A percentile compares a stretch with the other conserved stretches of the same genome.
Conservation (phyloP, 805 yeast genomes). For the Hanseniaspora lachancei region DNA sequence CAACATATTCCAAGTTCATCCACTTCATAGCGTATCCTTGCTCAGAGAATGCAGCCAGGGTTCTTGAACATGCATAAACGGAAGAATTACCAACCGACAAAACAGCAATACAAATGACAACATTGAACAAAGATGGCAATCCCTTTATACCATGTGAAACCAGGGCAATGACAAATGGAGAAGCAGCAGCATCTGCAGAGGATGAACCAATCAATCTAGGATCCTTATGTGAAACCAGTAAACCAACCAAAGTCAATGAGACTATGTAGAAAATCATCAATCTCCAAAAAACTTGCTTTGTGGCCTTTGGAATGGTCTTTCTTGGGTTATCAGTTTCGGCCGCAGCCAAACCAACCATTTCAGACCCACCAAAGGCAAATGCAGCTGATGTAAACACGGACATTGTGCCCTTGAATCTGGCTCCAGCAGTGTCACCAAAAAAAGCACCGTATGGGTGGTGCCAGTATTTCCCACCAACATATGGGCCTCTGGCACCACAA, state of each 20-base stretch:
- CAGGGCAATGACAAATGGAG: conserved; percentile 69
- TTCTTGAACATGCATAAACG: conserved; percentile 57
- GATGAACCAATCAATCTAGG: conserved; percentile 35
- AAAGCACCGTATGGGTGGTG: conserved; percentile 42
- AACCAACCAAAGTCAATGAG: conserved; percentile 33
- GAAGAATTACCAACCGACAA: conserved; percentile 62
- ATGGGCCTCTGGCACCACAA: conserved; percentile 36
- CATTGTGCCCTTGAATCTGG: conserved; percentile 39
- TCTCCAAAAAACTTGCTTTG: conserved; percentile 47
- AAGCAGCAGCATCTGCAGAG: conserved; percentile 49
- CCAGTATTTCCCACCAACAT: conserved; percentile 41
- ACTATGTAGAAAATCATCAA: conserved; percentile 36
- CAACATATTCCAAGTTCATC: conserved; percentile 44
- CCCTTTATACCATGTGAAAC: conserved; percentile 50
- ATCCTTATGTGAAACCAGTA: conserved; percentile 36
- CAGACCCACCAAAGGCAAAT: conserved; percentile 44
- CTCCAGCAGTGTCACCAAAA: conserved; percentile 29
- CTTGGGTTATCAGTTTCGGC: conserved; percentile 38
- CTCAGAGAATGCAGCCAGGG: conserved; percentile 50
- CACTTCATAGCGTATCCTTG: conserved; percentile 46
- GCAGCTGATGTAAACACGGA: conserved; percentile 44
- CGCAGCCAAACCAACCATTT: conserved; percentile 39
- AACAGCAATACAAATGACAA: conserved; percentile 52
- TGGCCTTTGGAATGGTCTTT: conserved; percentile 38
- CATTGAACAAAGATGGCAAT: conserved; percentile 53